phyloP scores from a whole-genome alignment of 2,329 filamentous ascomycete genomes.

The Albophoma yamanashiensis region DNA sequence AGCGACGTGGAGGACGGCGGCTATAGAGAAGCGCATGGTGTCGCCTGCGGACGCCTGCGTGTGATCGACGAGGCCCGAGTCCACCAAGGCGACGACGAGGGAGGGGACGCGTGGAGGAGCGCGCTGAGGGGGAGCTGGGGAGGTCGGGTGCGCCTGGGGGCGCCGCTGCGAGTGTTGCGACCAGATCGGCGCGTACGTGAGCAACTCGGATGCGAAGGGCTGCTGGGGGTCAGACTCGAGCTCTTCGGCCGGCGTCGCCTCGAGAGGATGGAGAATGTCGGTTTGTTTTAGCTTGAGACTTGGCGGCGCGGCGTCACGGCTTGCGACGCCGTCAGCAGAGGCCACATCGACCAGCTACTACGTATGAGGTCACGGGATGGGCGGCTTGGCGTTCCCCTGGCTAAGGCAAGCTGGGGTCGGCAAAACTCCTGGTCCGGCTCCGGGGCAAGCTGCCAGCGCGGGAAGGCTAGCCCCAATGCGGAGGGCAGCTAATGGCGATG shows the following conservation, averaged over 20 bases:
- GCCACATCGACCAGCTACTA: not conserved
- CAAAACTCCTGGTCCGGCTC: slow-evolving; percentile 9
- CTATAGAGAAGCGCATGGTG: slow-evolving; percentile 16
- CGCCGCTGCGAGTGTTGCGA: not conserved
- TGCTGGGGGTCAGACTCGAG: not conserved
- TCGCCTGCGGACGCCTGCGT: not conserved
- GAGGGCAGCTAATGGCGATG: slow-evolving; percentile 6
- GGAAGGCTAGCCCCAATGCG: not conserved
- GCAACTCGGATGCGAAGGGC: not conserved
- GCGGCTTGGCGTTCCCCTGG: not conserved
- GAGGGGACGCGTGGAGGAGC: not conserved
- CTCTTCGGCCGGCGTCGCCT: not conserved
- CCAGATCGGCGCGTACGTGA: not conserved
- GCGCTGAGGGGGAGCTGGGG: not conserved
- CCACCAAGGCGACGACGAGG: not conserved
- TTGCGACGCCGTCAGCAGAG: not conserved
- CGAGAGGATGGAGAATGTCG: not conserved
- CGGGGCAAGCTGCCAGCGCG: not conserved
- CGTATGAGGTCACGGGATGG: not conserved
- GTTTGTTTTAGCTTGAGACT: not conserved
- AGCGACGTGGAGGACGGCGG: slow-evolving; percentile 23
- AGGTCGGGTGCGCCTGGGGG: not conserved
- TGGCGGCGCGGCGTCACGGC: not conserved
- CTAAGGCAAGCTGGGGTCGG: not conserved
- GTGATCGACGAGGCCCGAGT: not conserved